phyloP scores from a whole-genome alignment of 805 yeast genomes.

The Wickerhamomyces canadensis region DNA sequence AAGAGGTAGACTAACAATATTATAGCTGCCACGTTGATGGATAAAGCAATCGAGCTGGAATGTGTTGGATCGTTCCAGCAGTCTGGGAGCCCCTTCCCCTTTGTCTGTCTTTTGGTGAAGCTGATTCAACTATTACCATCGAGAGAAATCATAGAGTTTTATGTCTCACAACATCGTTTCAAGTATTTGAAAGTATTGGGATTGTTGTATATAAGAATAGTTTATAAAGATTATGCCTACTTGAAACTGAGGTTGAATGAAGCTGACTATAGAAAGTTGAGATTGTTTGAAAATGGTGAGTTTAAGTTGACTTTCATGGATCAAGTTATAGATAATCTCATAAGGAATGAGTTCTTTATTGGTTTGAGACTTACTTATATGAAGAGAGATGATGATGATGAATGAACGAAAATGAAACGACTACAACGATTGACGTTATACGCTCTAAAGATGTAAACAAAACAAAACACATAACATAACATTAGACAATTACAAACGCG shows the following conservation, averaged over 20 bases:
- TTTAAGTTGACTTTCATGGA: constrained; percentile 55
- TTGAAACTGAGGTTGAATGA: constrained; percentile 46
- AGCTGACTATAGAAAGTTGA: constrained; percentile 63
- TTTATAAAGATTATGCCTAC: constrained; percentile 15
- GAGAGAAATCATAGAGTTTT: constrained; percentile 46
- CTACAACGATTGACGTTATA: too few species aligned
- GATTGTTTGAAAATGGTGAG: constrained; percentile 36
- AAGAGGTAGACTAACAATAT: too few species aligned
- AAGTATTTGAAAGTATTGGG: constrained; percentile 71
- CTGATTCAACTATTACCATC: constrained; percentile 73
- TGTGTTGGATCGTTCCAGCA: constrained; percentile 56
- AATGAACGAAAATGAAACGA: too few species aligned
- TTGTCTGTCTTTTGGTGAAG: constrained; percentile 71
- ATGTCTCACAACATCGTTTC: constrained; percentile 60
- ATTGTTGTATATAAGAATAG: constrained; percentile 54
- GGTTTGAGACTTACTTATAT: constrained; percentile 69
- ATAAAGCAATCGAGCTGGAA: constrained; percentile 37
- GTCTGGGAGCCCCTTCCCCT: constrained; percentile 59
- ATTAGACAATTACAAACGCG: too few species aligned
- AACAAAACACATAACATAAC: too few species aligned
- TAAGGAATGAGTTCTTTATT: constrained; percentile 53
- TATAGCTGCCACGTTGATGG: constrained; percentile 41
- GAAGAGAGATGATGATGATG: constrained; percentile 10
- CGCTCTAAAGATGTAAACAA: too few species aligned
- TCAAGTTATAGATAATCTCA: constrained; percentile 61